Conservation (phyloP, 73 alveolate genomes). For the Tetrahymena elliotti region DNA sequence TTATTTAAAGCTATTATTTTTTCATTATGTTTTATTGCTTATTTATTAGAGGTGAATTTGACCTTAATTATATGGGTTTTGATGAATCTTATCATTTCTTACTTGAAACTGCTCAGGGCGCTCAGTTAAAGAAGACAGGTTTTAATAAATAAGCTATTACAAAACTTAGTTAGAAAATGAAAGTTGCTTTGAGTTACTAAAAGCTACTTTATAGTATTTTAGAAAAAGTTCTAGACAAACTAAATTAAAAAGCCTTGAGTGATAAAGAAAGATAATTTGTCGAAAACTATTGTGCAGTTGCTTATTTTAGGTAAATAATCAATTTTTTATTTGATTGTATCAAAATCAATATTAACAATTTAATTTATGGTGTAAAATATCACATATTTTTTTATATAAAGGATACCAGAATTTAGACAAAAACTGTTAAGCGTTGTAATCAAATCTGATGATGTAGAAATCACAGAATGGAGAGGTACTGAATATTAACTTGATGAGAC, state of each 20-base stretch:
- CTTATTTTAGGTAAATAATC: constrained; percentile 46
- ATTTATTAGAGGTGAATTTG: not conserved
- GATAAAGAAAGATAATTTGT: constrained; percentile 66
- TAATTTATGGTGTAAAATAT: no score
- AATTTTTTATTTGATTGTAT: not conserved
- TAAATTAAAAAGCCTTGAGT: constrained; percentile 63
- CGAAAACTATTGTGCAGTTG: constrained; percentile 50
- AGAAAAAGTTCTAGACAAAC: constrained; percentile 51
- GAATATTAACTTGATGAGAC: constrained; percentile 22
- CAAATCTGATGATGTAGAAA: constrained; percentile 11
- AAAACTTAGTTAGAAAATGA: constrained; percentile 15
- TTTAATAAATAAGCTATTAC: not conserved
- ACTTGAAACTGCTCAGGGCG: not conserved
- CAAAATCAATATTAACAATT: no score
- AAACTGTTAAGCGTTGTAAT: constrained; percentile 12
- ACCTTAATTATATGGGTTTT: not conserved
- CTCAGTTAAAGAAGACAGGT: not conserved
- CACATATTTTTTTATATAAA: not conserved
- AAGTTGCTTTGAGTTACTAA: constrained; percentile 50
- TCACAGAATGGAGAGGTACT: constrained; percentile 44
- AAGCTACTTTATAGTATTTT: constrained; percentile 37
- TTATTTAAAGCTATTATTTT: not conserved
- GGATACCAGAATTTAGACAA: constrained; percentile 42
- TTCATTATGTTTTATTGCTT: not conserved
- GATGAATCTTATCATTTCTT: not conserved